These are phyloP conservation scores for Agrocybe praecox DNA, from an alignment of 768 basidiomycete genomes.

Conservation along the genomic window DNA sequence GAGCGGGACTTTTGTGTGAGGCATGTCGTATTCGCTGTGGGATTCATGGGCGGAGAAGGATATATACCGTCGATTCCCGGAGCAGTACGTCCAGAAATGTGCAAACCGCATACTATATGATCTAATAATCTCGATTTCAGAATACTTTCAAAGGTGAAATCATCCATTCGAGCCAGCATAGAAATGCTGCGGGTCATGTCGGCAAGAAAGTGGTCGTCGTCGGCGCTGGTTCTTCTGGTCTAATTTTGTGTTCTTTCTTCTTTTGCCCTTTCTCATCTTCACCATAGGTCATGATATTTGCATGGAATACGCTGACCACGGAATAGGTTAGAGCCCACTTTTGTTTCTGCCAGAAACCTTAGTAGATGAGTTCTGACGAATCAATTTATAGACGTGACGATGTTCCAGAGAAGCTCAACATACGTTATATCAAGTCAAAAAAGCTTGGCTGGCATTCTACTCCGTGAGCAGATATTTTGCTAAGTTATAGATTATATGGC, in stretches of 20 bases:
- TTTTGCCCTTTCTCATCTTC: not conserved
- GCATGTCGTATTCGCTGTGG: conserved; percentile 54
- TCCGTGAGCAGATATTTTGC: not conserved
- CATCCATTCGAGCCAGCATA: conserved; percentile 60
- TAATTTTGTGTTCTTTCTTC: not conserved
- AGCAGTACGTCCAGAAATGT: conserved; percentile 33
- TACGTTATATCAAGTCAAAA: conserved; percentile 55
- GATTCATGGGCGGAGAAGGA: conserved; percentile 49
- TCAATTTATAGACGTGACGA: conserved; percentile 47
- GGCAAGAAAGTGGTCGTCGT: conserved; percentile 77
- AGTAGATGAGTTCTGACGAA: no score
- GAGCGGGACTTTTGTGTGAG: conserved; percentile 44
- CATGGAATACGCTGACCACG: conserved; percentile 47
- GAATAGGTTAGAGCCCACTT: conserved; percentile 31
- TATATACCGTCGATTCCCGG: conserved; percentile 50
- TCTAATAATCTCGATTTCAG: conserved; percentile 32
- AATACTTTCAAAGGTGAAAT: conserved; percentile 67
- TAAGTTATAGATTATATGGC: no score
- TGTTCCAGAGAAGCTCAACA: conserved; percentile 61
- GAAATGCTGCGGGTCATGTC: conserved; percentile 51
- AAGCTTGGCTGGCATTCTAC: conserved; percentile 30
- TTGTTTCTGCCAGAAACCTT: not conserved
- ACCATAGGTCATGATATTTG: conserved; percentile 47
- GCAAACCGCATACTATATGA: no score
- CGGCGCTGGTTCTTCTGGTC: conserved; percentile 65